phyloP scores from a whole-genome alignment of 2,329 filamentous ascomycete genomes.

The Ciborinia camelliae region DNA sequence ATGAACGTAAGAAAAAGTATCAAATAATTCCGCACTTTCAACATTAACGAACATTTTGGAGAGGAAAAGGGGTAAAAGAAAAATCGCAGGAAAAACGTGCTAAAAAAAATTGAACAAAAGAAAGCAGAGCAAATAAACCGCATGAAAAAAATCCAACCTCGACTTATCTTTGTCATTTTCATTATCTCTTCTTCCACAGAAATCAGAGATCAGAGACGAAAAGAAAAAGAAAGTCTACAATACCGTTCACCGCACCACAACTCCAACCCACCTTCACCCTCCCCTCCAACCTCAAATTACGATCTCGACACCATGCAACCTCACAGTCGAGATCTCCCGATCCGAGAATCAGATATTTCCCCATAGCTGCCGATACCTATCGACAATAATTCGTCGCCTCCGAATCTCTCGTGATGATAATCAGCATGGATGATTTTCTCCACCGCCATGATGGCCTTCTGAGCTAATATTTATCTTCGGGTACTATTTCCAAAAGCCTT shows the following conservation, averaged over 20 bases:
- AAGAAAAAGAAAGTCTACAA: too few relatives aligned
- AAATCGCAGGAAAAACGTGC: background rate
- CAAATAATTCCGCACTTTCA: background rate
- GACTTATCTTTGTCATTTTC: too few relatives aligned
- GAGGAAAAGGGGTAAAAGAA: background rate
- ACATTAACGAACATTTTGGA: background rate
- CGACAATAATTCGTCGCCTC: background rate
- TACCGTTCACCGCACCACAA: too few relatives aligned
- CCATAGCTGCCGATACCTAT: background rate
- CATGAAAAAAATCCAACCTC: background rate
- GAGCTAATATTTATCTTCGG: slow-evolving; percentile 39
- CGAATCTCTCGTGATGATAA: background rate
- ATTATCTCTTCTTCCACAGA: too few relatives aligned
- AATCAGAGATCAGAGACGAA: too few relatives aligned
- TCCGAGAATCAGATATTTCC: too few relatives aligned
- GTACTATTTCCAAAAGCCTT: slow-evolving; percentile 34
- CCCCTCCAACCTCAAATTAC: too few relatives aligned
- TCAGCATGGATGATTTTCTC: slow-evolving; percentile 38
- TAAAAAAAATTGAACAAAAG: background rate
- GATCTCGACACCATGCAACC: too few relatives aligned
- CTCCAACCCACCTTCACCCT: too few relatives aligned
- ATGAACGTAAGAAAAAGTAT: background rate
- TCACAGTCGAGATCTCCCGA: too few relatives aligned
- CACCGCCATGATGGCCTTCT: slow-evolving; percentile 39
- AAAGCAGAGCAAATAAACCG: background rate